Base-by-base conservation (phyloP, 257 asterid genomes). In the Avicennia marina region DNA sequence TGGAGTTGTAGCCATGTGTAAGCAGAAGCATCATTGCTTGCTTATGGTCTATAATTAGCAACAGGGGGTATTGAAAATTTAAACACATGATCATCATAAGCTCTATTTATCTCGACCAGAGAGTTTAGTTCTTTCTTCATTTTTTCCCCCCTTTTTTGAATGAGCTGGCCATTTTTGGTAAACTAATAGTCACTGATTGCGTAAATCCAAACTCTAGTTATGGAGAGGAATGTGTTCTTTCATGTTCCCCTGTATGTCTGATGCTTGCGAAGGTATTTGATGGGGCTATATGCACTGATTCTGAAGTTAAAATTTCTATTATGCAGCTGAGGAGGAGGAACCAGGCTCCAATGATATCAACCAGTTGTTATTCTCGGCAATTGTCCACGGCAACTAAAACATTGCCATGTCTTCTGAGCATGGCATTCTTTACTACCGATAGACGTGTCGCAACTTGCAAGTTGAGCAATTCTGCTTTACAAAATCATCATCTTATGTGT, bases 361-460 rank as follows among this genome's bases (percentile, higher is more conserved):
- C 75, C 90, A 80, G 65, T 44, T 85, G 80, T 69, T 91, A 40
- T 91, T 91, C 80, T 85, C 98, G 1, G 96, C 95, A 32, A 88
- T 91, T 39, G 84, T 91, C 56, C 93, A 77, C 31, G 77, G 72
- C 62, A 82, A 78, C 78, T 90, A 47, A 62, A 11, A 11, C 12
- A 11, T 55, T 17, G 6, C 41, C 25, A 22, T 43, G 20, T n/a
- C 48, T 21, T 41, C 27, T 15, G 12, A 27, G 20, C 21, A 19
- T 53, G 2, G 34, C 39, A 13, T 33, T n/a, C 2, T 17, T 24
- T 12, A 24, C 49, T n/a, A 47, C 38, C 19, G 46, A 42, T 25
- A 11, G 55, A 0, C 58, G 27, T 20, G 15, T 40, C 34, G 8
- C 8, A 4, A 29, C 36, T 2, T 13, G 11, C 29, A 39, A 40